phyloP scores from a whole-genome alignment of 441 rosid species.

The Sinapis alba region DNA sequence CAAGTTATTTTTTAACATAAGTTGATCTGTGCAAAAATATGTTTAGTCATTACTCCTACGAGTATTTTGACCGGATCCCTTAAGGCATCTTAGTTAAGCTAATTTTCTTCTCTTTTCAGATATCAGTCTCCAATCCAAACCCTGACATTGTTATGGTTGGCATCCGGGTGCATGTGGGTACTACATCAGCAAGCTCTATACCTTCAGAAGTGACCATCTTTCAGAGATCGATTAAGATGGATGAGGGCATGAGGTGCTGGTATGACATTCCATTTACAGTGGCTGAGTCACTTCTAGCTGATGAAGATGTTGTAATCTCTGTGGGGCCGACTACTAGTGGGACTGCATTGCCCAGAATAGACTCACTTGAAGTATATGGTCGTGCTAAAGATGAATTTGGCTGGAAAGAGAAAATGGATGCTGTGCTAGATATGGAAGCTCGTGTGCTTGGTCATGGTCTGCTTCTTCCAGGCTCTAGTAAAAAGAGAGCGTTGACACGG shows the following conservation, averaged over 20 bases:
- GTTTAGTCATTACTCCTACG: slow-evolving; percentile 9
- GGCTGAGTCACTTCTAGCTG: slow-evolving; percentile 99
- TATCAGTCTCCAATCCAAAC: slow-evolving; percentile 92
- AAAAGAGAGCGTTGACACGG: slow-evolving; percentile 70
- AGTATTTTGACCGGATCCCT: slow-evolving; percentile 1
- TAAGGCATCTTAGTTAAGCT: slow-evolving; percentile 16
- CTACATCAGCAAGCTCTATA: slow-evolving; percentile 88
- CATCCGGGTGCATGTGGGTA: slow-evolving; percentile 96
- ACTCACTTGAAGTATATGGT: slow-evolving; percentile 97
- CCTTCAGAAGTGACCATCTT: slow-evolving; percentile 93
- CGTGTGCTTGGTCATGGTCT: slow-evolving; percentile 91
- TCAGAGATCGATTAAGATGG: slow-evolving; percentile 95
- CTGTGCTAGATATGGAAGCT: slow-evolving; percentile 95
- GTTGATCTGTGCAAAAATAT: not conserved
- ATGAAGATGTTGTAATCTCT: slow-evolving; percentile 90
- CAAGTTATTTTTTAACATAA: slow-evolving; percentile 21
- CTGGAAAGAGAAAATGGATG: slow-evolving; percentile 99
- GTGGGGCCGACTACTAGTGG: slow-evolving; percentile 94
- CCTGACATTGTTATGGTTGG: slow-evolving; percentile 99
- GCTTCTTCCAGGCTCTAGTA: slow-evolving; percentile 68
- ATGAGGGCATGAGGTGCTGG: slow-evolving; percentile 99
- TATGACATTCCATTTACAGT: slow-evolving; percentile 98
- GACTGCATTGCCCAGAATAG: slow-evolving; percentile 88
- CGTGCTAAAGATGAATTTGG: slow-evolving; percentile 99
- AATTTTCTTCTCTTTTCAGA: slow-evolving; percentile 50